phyloP scores from a whole-genome alignment of 2,329 filamentous ascomycete genomes.

The Magnaporthiopsis poae region DNA sequence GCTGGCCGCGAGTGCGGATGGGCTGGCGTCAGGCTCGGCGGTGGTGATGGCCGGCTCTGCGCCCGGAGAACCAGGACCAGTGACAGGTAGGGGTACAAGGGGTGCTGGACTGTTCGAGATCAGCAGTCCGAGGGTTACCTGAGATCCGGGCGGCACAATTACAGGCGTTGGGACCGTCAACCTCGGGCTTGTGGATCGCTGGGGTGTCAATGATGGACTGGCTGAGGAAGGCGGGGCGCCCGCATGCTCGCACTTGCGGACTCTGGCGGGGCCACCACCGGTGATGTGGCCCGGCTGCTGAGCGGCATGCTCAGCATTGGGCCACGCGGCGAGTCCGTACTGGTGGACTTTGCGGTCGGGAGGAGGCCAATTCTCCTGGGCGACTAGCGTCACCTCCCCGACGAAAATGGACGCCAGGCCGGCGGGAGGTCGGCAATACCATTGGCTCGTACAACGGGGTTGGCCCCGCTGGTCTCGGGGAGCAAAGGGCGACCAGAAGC shows the following conservation, averaged over 20 bases:
- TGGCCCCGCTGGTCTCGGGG: no score
- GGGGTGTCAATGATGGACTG: background rate
- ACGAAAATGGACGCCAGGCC: background rate
- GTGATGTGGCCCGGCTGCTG: background rate
- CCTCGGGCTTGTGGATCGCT: background rate
- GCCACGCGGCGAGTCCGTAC: background rate
- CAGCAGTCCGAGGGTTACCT: background rate
- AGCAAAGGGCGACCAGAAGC: background rate
- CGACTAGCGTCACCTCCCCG: background rate
- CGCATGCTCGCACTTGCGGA: background rate
- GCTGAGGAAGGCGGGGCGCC: background rate
- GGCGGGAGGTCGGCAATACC: background rate
- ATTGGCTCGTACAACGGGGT: background rate
- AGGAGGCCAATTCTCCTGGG: slow-evolving; percentile 1
- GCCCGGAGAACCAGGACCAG: background rate
- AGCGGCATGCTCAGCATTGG: background rate
- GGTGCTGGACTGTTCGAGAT: no score
- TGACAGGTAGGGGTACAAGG: background rate
- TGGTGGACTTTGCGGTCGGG: background rate
- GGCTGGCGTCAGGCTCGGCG: background rate
- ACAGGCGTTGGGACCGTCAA: background rate
- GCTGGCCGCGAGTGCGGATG: background rate
- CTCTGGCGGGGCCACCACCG: background rate
- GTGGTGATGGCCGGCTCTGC: background rate
- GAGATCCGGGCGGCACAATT: no score